Base-by-base conservation (phyloP, 129 eudicot genomes). In the Flaveria bidentis region DNA sequence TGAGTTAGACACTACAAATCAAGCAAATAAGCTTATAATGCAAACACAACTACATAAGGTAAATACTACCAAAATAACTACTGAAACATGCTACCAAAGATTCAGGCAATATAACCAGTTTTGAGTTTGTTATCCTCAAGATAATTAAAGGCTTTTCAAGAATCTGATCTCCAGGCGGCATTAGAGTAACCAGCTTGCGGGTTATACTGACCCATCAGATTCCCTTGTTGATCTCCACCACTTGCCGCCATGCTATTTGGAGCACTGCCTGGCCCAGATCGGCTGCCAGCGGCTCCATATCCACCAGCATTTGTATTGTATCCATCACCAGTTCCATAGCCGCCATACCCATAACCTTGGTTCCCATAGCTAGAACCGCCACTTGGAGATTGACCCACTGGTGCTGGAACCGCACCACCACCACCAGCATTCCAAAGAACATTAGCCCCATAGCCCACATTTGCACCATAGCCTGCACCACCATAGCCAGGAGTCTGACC, bases 401-500 rank as follows among this genome's bases (percentile, higher is more conserved):
- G 80, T 50, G 85, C 84, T 49, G 82, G 83, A 69, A 55, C 83
- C 10, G 55, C 80, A 13, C 86, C 81, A 33, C 84, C 86, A 65
- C 78, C 66, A 10, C 78, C 17, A 26, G 57, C 60, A 70, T 76
- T 79, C 84, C 88, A 82, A 71, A 81, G 78, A 80, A 62, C 67
- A 66, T 71, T 56, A 72, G 74, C 80, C 64, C 83, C 86, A 56
- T 87, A 87, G 10, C 85, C 82, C 18, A 81, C 84, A 82, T 56
- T 82, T 11, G 39, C 83, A 50, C 79, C 77, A 23, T 82, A 86
- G 64, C 82, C 86, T 12, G 80, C 64, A 79, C 80, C 76, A 2
- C 88, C 88, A 75, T 84, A 87, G 4, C 87, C 86, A 10, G 86
- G 86, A 73, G 78, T 69, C 82, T 83, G 90, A 67, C 80, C 83